Percentiles rank a stretch among this genome's conserved stretches.
These are phyloP conservation scores for Pseudopyricularia javanii DNA, from an alignment of 2,329 filamentous ascomycete genomes.

Conservation along the genomic window DNA sequence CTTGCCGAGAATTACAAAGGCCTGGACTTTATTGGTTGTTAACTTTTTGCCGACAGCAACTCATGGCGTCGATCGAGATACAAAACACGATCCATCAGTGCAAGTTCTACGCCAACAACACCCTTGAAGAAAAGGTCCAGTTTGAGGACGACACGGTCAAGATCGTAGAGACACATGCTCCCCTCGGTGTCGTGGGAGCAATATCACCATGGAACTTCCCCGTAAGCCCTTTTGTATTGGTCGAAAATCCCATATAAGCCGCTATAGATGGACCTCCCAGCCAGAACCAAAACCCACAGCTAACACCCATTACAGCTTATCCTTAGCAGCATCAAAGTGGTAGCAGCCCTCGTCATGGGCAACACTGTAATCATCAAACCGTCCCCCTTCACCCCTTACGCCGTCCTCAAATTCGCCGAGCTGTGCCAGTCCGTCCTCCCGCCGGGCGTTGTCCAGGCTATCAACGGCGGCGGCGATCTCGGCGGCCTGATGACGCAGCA, in stretches of 20 bases:
- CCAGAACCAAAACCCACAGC: too few relatives aligned
- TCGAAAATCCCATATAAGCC: neutral
- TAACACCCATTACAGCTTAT: slow-evolving; percentile 1
- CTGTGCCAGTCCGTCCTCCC: slow-evolving; percentile 35
- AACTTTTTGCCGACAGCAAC: neutral
- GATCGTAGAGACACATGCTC: slow-evolving; percentile 28
- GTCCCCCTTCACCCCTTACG: slow-evolving; percentile 43
- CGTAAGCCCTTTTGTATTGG: neutral
- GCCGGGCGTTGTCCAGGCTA: slow-evolving; percentile 40
- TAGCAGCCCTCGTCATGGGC: slow-evolving; percentile 35
- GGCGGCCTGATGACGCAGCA: slow-evolving; percentile 43
- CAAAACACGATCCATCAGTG: slow-evolving; percentile 22
- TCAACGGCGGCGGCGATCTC: slow-evolving; percentile 41
- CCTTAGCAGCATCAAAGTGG: slow-evolving; percentile 17
- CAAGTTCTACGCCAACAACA: slow-evolving; percentile 21
- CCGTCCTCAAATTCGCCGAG: slow-evolving; percentile 37
- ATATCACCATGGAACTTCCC: slow-evolving; percentile 52
- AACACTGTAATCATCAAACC: slow-evolving; percentile 46
- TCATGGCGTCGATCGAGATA: slow-evolving; percentile 25
- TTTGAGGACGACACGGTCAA: slow-evolving; percentile 29
- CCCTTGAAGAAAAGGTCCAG: slow-evolving; percentile 31
- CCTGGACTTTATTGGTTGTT: too few relatives aligned
- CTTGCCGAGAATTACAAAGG: too few relatives aligned
- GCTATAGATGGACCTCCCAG: neutral
- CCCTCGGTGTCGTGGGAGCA: slow-evolving; percentile 37